These are phyloP conservation scores for Fusarium penzigii DNA, from an alignment of 2,329 filamentous ascomycete species.

Conservation along the genomic window DNA sequence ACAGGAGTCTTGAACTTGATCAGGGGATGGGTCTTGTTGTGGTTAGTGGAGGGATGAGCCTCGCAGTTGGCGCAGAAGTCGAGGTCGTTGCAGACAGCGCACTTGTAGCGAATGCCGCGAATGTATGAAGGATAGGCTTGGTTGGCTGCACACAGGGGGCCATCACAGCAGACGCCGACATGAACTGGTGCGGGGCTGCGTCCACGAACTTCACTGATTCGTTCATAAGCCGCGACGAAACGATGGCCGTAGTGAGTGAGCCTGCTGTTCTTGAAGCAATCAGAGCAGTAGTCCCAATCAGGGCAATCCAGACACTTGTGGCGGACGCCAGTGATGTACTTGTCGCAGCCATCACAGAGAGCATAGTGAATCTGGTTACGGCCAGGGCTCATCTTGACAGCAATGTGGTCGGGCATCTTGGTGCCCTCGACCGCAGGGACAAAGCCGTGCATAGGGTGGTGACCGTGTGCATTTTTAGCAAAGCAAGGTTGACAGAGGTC, in stretches of 20 bases:
- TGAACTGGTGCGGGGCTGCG: slow-evolving; percentile 54
- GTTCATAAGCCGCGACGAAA: slow-evolving; percentile 85
- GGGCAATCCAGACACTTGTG: slow-evolving; percentile 98
- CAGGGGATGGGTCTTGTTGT: slow-evolving; percentile 95
- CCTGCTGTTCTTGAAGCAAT: slow-evolving; percentile 68
- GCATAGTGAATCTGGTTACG: slow-evolving; percentile 82
- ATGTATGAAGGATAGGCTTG: slow-evolving; percentile 69
- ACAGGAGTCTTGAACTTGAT: slow-evolving; percentile 97
- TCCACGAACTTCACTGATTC: slow-evolving; percentile 44
- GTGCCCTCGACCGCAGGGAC: slow-evolving; percentile 65
- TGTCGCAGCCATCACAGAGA: slow-evolving; percentile 92
- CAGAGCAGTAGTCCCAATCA: slow-evolving; percentile 92
- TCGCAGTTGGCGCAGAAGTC: slow-evolving; percentile 97
- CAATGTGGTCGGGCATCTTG: slow-evolving; percentile 60
- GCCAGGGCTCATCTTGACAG: slow-evolving; percentile 72
- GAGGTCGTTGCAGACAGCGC: slow-evolving; percentile 88
- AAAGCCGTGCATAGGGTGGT: slow-evolving; percentile 87
- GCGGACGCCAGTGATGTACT: slow-evolving; percentile 82
- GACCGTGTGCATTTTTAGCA: slow-evolving; percentile 74
- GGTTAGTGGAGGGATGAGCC: slow-evolving; percentile 76
- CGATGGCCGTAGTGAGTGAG: slow-evolving; percentile 80
- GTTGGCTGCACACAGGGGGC: slow-evolving; percentile 73
- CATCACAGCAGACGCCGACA: slow-evolving; percentile 90
- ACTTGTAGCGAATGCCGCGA: slow-evolving; percentile 90
- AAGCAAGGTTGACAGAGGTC: slow-evolving; percentile 90